Base-by-base conservation (phyloP, 257 asterid species). In the Solanum piurae region DNA sequence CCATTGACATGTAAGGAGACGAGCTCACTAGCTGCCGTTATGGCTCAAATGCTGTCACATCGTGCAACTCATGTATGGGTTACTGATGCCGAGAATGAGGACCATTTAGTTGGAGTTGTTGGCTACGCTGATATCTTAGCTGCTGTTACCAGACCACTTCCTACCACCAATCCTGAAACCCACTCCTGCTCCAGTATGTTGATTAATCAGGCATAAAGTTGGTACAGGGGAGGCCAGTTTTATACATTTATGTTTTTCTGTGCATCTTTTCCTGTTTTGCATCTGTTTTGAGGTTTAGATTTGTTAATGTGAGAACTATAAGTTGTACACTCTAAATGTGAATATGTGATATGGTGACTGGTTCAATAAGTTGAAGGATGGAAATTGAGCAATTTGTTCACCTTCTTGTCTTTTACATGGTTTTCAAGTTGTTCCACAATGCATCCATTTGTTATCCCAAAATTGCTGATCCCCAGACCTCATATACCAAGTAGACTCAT, bases 1-100 rank as follows among this genome's bases (percentile, higher is more conserved):
- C 99, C 99, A 3, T 88, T 97, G 91, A 97, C 98, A 4, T 97
- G 99, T 89, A 96, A 92, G 90, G 92, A 73, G 5, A 93, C 98
- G 29, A 95, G 96, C 62, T 94, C 99, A 5, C 84, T 97, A 89
- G 99, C 99, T 1, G 99, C 99, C 0, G 98, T 97, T 1, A 97
- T 96, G 99, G 99, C 99, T 8, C 99, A 97, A 93, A 95, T 97
- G 98, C 80, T 97, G 91, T 97, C 99, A 4, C 99, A 97, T 88
- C 92, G 99, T 23, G 98, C 99, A 3, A 94, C 94, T 11, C 98
- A 96, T 75, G 99, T 96, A 55, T 97, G 99, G 99, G 99, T 97
- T n/a, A 96, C 99, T 0, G 98, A 95, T 88, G 93, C 90, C 18
- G 93, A 93, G 44, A 89, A 90, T 11, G 98, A 97, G n/a, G 99